Conservation (phyloP, 495 filamentous ascomycete species). For the Penicillium arizonense region DNA sequence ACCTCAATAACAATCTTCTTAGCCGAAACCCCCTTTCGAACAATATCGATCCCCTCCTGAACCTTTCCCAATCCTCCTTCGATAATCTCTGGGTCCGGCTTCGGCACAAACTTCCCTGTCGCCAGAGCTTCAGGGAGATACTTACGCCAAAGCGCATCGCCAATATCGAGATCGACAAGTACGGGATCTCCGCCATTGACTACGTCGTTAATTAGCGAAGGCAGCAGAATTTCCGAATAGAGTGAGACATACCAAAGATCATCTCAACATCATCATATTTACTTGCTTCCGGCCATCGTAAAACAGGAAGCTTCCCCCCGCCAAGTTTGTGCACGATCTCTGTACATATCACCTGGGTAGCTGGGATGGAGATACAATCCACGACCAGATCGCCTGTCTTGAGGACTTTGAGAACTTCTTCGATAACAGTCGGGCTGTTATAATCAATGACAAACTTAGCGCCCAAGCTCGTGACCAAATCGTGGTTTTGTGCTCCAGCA, state of each 20-base stretch:
- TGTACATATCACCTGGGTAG: no score
- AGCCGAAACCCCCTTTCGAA: conserved; percentile 37
- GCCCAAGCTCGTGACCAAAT: no score
- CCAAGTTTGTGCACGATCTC: conserved; percentile 29
- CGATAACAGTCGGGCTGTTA: no score
- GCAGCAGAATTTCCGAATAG: background rate
- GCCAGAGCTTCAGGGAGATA: conserved; percentile 34
- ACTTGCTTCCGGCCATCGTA: conserved; percentile 6
- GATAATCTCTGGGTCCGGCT: conserved; percentile 36
- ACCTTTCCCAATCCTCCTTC: conserved; percentile 36
- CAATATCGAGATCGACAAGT: conserved; percentile 7
- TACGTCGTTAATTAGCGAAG: background rate
- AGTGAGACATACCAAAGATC: conserved; percentile 7
- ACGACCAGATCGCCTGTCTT: no score
- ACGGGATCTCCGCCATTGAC: conserved; percentile 8
- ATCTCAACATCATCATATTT: conserved; percentile 9
- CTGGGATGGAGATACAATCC: no score
- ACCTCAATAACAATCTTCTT: conserved; percentile 42
- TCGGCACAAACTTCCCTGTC: conserved; percentile 22
- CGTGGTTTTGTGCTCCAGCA: no score
- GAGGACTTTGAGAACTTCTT: no score
- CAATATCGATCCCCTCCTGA: conserved; percentile 37
- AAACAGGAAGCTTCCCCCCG: conserved; percentile 28
- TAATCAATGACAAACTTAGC: no score
- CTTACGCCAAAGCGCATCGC: conserved; percentile 25